Base-by-base conservation (phyloP, 148 eudicot species). In the Dianthus caryophyllus region DNA sequence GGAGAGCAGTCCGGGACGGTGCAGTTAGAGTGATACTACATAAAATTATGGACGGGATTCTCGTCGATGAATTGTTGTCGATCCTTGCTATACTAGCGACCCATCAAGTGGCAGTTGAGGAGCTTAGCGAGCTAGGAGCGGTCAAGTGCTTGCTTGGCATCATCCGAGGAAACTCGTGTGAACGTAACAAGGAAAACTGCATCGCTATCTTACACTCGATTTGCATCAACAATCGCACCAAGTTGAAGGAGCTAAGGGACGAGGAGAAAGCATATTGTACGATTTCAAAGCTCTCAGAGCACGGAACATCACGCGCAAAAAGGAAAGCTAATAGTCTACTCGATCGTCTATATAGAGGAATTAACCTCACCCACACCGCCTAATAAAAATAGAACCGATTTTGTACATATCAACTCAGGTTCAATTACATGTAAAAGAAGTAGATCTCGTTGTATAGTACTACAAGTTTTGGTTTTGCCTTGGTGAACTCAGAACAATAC, bases 301-400 rank as follows among this genome's bases (percentile, higher is more conserved):
- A 86, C 62, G 98, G 98, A 41, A 89, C 91, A 41, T 80, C 88
- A 6, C 84, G 98, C 67, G 96, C 98, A 0, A 83, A 80, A 84
- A 87, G 98, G 60, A 93, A 93, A 78, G 98, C 96, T 17, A 83
- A 50, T 68, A 83, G 84, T 51, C 83, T 93, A 27, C 81, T 93
- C 15, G 91, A 87, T 26, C 82, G 86, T 66, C 36, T 93, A 54
- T 84, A 53, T 64, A 70, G 78, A 65, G 70, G 70, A 65, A 38
- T 63, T 22, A 64, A 75, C 74, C 41, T 56, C 74, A 75, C 78
- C 1, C 74, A 75, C 49, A 70, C 78, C 12, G 78, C 78, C 48
- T 75, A 53, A 75, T 56, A 50, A 61, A 20, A 15, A 2, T n/a
- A 1, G 6, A 26, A 58, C 16, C 31, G 44, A 49, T 24, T 33